Evolutionary conservation across 1,284 basidiomycete genomes (phyloP), one percentile per base, ranked within the genome.

Genomic region (Ceratobasidium sp.): DNA sequence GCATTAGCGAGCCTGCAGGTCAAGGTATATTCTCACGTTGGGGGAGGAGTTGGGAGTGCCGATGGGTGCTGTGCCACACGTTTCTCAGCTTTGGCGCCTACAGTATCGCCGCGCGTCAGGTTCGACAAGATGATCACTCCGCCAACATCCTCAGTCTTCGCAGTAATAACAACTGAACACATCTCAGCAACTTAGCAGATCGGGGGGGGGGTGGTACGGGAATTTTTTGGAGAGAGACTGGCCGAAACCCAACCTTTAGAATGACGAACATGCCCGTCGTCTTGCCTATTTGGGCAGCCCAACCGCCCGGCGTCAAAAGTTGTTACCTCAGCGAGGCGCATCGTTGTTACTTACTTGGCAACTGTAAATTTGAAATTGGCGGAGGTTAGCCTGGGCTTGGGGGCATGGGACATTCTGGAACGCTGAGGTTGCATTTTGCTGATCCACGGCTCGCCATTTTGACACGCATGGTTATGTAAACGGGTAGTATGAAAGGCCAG

Each of bases 31-130:
- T 8, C 60, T 29, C 48, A 63, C 60, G 24, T 48, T 47, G 45
- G 44, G 31, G 60, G 31, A 7, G 41, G 60, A 5, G 45, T 6
- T 2, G 17, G 44, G 1, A 22, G 60, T 15, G 45, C 22, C 9
- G 60, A 41, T 41, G 45, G 24, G 17, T 24, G 19, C 27, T 29
- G 44, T 47, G n/a, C 11, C 4, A 5, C 36, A 41, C 36, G 36
- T 41, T 41, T 41, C 60, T 63, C 41, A 14, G 60, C 41, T 47
- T 47, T 47, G 48, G 60, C 60, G 60, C 60, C 60, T 24, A 24
- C 44, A 14, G 17, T 48, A 15, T 8, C 44, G 45, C 44, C 8
- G 11, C 33, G 15, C 17, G 36, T 44, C 14, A n/a, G 33, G 9
- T 36, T 22, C 15, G 59, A 44, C n/a, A 24, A 24, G 22, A 2